phyloP scores from a whole-genome alignment of 768 basidiomycete species.

The Floccularia luteovirens region DNA sequence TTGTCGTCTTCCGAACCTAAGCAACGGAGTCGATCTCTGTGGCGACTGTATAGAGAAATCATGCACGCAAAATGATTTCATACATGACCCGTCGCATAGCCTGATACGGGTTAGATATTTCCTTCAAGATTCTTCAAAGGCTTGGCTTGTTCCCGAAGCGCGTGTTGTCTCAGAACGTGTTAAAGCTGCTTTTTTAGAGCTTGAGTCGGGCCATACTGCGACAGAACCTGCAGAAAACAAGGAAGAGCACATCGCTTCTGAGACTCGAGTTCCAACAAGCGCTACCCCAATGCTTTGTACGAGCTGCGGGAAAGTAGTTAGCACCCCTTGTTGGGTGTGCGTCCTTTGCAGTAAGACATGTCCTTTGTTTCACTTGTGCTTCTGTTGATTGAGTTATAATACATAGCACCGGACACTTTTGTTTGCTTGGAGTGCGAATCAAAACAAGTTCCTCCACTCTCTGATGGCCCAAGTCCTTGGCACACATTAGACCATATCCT shows the following conservation, averaged over 20 bases:
- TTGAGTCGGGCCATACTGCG: background rate
- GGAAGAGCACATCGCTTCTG: background rate
- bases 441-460: background rate
- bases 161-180: background rate
- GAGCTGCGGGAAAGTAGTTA: background rate
- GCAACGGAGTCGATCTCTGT: conserved; percentile 2
- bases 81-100: background rate
- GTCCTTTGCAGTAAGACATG: background rate
- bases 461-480: background rate
- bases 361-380: background rate
- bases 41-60: background rate
- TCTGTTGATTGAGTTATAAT: background rate
- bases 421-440: background rate
- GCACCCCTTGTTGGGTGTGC: background rate
- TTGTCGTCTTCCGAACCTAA: conserved; percentile 2
- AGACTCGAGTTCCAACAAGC: background rate
- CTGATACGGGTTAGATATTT: background rate
- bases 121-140: background rate
- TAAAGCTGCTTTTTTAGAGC: background rate
- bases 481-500: background rate
- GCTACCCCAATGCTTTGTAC: background rate
- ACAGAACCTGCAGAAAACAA: background rate
- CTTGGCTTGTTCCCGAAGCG: background rate
- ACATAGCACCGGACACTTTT: background rate
- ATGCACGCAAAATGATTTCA: background rate